A percentile compares a stretch with the other conserved stretches of the same genome.
Evolutionary conservation across 2,329 filamentous ascomycete genomes (phyloP).

Genomic region (Pyrenophora seminiperda): DNA sequence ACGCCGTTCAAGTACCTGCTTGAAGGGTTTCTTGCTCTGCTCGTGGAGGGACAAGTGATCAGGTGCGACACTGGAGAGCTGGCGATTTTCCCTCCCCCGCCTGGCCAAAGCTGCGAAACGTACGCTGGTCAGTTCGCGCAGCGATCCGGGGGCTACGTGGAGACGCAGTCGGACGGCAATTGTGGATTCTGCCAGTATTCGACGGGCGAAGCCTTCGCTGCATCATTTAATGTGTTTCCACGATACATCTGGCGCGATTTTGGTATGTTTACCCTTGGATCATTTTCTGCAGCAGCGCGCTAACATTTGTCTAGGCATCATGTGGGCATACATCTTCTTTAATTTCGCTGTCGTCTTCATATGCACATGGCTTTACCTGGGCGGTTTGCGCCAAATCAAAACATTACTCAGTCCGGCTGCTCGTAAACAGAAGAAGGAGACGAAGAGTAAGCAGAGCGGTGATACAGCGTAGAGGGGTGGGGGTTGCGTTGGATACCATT

Average conservation of each 20-base stretch:
- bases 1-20: constrained; percentile 72
- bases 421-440: constrained; percentile 43
- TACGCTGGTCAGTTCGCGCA: constrained; percentile 62
- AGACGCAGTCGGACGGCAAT: constrained; percentile 58
- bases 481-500: constrained; percentile 12
- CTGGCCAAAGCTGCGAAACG: constrained; percentile 63
- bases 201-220: constrained; percentile 63
- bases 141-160: constrained; percentile 65
- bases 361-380: constrained; percentile 61
- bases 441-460: constrained; percentile 30
- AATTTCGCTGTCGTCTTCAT: constrained; percentile 63
- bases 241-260: constrained; percentile 69
- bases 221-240: constrained; percentile 65
- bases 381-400: constrained; percentile 47
- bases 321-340: constrained; percentile 64
- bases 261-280: constrained; percentile 56
- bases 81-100: constrained; percentile 64
- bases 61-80: constrained; percentile 62
- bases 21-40: constrained; percentile 63
- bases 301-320: constrained; percentile 25
- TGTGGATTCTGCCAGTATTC: constrained; percentile 70
- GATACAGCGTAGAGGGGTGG: constrained; percentile 20
- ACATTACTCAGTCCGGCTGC: constrained; percentile 39
- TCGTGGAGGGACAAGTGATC: constrained; percentile 62
- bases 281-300: background rate